phyloP scores from a whole-genome alignment of 2,329 filamentous ascomycete genomes.

The Keithomyces neogunnii region DNA sequence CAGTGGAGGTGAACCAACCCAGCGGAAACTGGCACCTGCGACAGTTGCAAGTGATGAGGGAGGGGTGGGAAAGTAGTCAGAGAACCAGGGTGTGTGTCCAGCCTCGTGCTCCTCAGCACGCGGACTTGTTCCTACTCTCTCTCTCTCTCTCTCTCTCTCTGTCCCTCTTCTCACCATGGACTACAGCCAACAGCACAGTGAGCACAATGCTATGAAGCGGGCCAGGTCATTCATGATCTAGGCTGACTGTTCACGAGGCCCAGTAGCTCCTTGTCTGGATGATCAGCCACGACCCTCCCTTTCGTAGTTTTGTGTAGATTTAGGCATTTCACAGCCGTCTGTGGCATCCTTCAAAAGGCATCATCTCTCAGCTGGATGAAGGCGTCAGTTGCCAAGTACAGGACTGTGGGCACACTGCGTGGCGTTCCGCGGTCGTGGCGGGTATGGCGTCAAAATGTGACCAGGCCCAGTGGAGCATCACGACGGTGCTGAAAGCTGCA shows the following conservation, averaged over 20 bases:
- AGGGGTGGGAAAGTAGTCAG: conserved; percentile 1
- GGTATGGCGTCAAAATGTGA: conserved; percentile 11
- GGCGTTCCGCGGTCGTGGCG: conserved; percentile 8
- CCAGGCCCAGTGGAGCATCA: conserved; percentile 1
- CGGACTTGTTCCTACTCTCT: neutral
- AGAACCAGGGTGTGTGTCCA: neutral
- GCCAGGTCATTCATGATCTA: neutral
- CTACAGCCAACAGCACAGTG: too few species aligned
- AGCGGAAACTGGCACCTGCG: conserved; percentile 6
- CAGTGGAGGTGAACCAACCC: conserved; percentile 8
- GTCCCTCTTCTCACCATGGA: neutral
- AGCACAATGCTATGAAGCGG: too few species aligned
- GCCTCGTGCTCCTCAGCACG: neutral
- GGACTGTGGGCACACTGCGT: neutral
- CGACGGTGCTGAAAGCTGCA: conserved; percentile 1
- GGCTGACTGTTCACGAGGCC: neutral
- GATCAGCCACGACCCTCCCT: neutral
- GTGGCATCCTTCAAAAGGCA: too few species aligned
- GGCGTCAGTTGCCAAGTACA: neutral
- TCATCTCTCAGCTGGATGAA: too few species aligned
- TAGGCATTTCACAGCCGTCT: too few species aligned
- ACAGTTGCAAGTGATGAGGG: conserved; percentile 1
- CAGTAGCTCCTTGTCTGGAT: neutral
- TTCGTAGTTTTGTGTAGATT: too few species aligned
- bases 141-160: neutral